Base-by-base conservation (phyloP, 2,329 filamentous ascomycete genomes). In the Ophiostoma novo-ulmi region DNA sequence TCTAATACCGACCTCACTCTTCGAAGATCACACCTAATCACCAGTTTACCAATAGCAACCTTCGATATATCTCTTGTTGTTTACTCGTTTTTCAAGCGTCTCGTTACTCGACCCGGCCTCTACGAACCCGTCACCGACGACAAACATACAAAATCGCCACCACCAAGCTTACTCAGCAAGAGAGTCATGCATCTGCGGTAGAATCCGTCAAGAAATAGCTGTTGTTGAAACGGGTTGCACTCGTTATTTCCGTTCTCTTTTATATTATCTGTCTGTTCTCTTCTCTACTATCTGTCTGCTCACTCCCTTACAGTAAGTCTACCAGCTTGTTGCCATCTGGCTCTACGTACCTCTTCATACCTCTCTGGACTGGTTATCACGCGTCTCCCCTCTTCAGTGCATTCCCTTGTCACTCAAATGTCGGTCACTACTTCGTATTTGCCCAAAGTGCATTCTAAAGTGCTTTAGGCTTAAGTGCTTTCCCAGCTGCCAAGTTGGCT, bases 401-500 rank as follows among this genome's bases (percentile, higher is more conserved):
- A 58, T 58, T 26, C 52, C 10, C 52, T 22, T 58, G 52, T 20
- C 17, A 20, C 44, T 48, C 5, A 5, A 48, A 20, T n/a, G 44
- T 48, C 44, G 44, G 44, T 48, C 44, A 20, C 52, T 26, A 31
- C 31, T 31, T 31, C 3, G 31, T 31, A 22, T 58, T 31, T 58
- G 52, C n/a, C 52, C 52, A 58, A 58, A 58, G 52, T 58, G 52
- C 52, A 26, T 58, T 58, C 52, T 58, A 58, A 58, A 58, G 52
- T 58, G 52, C 22, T 11, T 58, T 58, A 17, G n/a, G 52, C 52
- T n/a, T 14, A 58, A 58, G 52, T 58, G 52, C 22, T 58, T 58
- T 58, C 52, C 52, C 1, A 10, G 52, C 52, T 58, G n/a, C n/a
- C 52, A 26, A 26, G 52, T 31, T 58, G 52, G n/a, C 52, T 58